Percentiles rank a stretch among this genome's conserved stretches.
phyloP scores from a whole-genome alignment of 1,139 yeast species.

The Candida sanyaensis region DNA sequence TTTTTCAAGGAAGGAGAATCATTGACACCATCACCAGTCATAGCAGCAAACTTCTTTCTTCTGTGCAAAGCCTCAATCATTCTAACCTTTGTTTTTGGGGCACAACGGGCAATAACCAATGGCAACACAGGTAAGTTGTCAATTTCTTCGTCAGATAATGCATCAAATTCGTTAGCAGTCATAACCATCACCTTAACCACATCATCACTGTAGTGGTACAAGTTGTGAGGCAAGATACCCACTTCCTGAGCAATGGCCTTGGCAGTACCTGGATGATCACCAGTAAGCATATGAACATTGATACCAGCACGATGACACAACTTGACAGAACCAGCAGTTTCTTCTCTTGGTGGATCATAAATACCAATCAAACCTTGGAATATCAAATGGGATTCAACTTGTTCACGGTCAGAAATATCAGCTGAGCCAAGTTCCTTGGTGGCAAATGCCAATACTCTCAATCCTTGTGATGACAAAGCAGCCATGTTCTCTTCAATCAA shows the following conservation, averaged over 20 bases:
- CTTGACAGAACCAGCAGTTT: constrained; percentile 68
- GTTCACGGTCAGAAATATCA: constrained; percentile 42
- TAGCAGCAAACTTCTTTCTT: constrained; percentile 68
- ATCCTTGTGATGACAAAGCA: constrained; percentile 65
- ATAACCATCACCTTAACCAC: constrained; percentile 70
- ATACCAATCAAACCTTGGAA: constrained; percentile 77
- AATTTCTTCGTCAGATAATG: constrained; percentile 60
- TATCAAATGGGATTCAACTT: constrained; percentile 54
- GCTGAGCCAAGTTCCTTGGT: constrained; percentile 30
- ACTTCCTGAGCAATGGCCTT: constrained; percentile 83
- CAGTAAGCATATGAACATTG: constrained; percentile 83
- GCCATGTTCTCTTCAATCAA: constrained; percentile 60
- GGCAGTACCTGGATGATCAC: constrained; percentile 86
- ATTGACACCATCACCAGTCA: constrained; percentile 90
- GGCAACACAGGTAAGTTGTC: constrained; percentile 74
- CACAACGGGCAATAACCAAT: constrained; percentile 80
- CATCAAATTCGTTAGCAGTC: constrained; percentile 77
- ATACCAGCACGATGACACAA: constrained; percentile 77
- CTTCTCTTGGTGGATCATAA: constrained; percentile 81
- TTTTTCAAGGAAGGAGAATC: constrained; percentile 81
- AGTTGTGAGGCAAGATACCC: constrained; percentile 74
- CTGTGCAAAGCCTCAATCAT: constrained; percentile 84
- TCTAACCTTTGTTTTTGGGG: constrained; percentile 82
- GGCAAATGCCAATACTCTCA: constrained; percentile 77
- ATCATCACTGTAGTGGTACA: constrained; percentile 62